Conservation (phyloP, 176 grass and related monocot genomes). For the Hyparrhenia diplandra region DNA sequence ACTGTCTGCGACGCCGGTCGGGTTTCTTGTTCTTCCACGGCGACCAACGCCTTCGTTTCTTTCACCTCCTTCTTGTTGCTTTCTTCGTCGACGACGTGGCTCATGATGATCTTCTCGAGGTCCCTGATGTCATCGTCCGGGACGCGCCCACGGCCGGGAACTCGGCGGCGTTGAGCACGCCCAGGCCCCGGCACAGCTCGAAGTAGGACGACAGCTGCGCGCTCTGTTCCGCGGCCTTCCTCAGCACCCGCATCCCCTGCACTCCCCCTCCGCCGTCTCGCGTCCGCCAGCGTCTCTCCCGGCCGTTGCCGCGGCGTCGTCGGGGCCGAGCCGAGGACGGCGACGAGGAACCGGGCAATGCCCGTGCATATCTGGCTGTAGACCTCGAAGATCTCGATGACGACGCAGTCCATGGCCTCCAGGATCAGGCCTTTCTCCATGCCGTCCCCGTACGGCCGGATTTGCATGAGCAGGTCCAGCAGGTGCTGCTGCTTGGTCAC, state of each 20-base stretch:
- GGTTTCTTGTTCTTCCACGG: background rate
- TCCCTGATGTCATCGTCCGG: conserved; percentile 74
- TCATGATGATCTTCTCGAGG: conserved; percentile 68
- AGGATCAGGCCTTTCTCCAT: conserved; percentile 68
- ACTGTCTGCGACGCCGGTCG: conserved; percentile 27
- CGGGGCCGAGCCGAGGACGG: conserved; percentile 40
- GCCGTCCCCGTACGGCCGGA: conserved; percentile 69
- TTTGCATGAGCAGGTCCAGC: conserved; percentile 80
- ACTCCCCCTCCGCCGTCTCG: conserved; percentile 39
- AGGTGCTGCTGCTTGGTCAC: conserved; percentile 57
- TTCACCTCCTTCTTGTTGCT: background rate
- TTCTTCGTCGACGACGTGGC: conserved; percentile 25
- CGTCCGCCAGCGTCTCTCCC: conserved; percentile 12
- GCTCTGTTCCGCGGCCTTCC: conserved; percentile 58
- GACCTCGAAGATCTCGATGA: conserved; percentile 93
- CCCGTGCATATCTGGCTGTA: conserved; percentile 84
- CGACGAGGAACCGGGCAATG: conserved; percentile 65
- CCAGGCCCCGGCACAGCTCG: conserved; percentile 59
- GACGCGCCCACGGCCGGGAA: conserved; percentile 66
- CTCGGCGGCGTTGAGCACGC: conserved; percentile 64
- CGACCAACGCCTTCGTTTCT: conserved; percentile 3
- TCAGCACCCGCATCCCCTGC: conserved; percentile 59
- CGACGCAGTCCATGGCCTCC: conserved; percentile 84
- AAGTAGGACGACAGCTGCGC: conserved; percentile 64
- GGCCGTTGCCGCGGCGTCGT: background rate